phyloP scores from a whole-genome alignment of 305 asterid species.

The Nicotiana rustica region DNA sequence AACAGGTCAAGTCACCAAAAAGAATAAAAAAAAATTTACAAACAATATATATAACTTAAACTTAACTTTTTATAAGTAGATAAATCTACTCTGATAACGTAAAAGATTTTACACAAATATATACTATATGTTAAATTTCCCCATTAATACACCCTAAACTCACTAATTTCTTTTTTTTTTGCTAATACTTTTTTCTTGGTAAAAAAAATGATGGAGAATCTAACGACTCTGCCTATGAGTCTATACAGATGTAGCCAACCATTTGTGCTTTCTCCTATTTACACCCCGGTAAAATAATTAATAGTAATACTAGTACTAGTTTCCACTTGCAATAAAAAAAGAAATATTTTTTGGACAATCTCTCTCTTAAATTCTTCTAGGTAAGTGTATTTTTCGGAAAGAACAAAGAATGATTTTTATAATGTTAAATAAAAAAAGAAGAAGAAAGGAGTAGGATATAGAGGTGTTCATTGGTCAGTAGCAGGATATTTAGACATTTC shows the following conservation, averaged over 20 bases:
- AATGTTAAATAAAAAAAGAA: neutral
- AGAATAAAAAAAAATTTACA: no score
- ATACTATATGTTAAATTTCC: no score
- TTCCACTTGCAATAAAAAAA: conserved; percentile 16
- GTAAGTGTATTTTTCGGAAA: conserved; percentile 8
- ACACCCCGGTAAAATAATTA: neutral
- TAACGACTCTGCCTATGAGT: conserved; percentile 1
- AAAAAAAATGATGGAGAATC: conserved; percentile 7
- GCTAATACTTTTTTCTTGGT: neutral
- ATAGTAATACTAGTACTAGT: neutral
- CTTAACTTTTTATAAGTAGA: no score
- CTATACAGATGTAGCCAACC: neutral
- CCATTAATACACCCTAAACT: no score
- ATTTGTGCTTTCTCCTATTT: conserved; percentile 26
- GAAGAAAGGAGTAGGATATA: neutral
- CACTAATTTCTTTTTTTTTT: no score
- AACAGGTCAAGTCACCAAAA: neutral
- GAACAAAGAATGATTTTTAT: conserved; percentile 1
- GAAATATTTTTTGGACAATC: neutral
- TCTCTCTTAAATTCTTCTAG: conserved; percentile 21
- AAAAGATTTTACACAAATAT: no score
- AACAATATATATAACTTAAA: no score
- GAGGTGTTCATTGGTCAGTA: no score
- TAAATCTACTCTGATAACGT: no score
- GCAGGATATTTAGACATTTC: no score